Conservation (phyloP, 169 alveolate genomes). For the Condylostoma magnum region DNA sequence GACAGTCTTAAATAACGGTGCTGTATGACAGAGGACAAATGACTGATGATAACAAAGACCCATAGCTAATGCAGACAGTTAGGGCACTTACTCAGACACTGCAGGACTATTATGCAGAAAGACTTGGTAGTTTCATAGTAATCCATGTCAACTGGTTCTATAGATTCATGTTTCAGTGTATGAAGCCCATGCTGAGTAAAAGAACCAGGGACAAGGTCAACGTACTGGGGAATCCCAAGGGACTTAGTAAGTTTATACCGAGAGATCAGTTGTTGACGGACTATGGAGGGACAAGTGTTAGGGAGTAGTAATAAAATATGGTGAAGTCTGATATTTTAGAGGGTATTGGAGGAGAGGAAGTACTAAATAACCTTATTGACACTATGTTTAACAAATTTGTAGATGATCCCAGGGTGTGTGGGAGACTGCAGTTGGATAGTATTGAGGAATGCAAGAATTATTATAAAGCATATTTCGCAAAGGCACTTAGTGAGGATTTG, state of each 20-base stretch:
- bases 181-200: conserved; percentile 50
- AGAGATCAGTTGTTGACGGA: conserved; percentile 37
- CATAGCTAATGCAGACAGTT: conserved; percentile 17
- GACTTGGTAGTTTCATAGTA: conserved; percentile 46
- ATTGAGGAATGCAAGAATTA: too few species aligned
- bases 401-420: too few species aligned
- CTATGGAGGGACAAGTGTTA: conserved; percentile 54
- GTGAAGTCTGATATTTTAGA: too few species aligned
- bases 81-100: conserved; percentile 28
- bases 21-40: conserved; percentile 62
- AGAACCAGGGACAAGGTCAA: conserved; percentile 51
- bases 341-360: too few species aligned
- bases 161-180: conserved; percentile 38
- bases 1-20: conserved; percentile 42
- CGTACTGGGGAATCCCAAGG: conserved; percentile 30
- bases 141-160: conserved; percentile 57
- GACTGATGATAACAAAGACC: conserved; percentile 36
- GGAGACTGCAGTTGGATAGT: too few species aligned
- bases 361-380: too few species aligned
- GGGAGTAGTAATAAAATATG: too few species aligned
- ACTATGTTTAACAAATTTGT: too few species aligned
- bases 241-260: conserved; percentile 34
- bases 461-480: too few species aligned
- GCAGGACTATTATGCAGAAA: conserved; percentile 64
- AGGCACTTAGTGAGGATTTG: too few species aligned